phyloP scores from a whole-genome alignment of 2,329 filamentous ascomycete genomes.

The Talaromyces sp. region DNA sequence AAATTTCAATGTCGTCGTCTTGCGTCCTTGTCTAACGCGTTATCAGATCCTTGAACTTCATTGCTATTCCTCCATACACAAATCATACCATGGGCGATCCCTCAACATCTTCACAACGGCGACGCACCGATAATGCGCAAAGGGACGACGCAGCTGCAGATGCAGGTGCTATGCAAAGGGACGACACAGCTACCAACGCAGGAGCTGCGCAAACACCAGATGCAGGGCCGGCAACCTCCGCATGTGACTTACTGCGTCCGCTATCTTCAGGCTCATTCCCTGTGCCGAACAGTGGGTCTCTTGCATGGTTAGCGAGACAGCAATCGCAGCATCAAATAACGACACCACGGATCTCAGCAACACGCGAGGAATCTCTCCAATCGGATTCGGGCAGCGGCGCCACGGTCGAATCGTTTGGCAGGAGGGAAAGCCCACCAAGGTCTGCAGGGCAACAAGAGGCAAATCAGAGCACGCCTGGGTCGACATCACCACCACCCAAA shows the following conservation, averaged over 20 bases:
- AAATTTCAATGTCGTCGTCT: not conserved
- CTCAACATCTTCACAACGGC: not conserved
- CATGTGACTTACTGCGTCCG: slow-evolving; percentile 8
- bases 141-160: not conserved
- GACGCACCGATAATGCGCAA: not conserved
- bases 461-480: not conserved
- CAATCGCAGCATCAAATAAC: not conserved
- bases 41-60: not conserved
- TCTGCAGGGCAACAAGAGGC: not conserved
- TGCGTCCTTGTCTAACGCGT: not conserved
- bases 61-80: not conserved
- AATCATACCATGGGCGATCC: not conserved
- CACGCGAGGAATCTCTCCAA: slow-evolving; percentile 7
- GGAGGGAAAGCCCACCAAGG: not conserved
- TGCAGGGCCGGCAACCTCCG: not conserved
- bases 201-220: not conserved
- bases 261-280: slow-evolving; percentile 6
- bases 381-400: slow-evolving; percentile 8
- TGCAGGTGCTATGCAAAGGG: not conserved
- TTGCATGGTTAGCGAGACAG: slow-evolving; percentile 10
- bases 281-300: slow-evolving; percentile 11
- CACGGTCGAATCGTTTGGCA: not conserved
- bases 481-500: not conserved
- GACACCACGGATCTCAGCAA: not conserved
- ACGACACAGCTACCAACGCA: not conserved